Conservation (phyloP, 1,139 yeast species). For the Kodamaea sp. region DNA sequence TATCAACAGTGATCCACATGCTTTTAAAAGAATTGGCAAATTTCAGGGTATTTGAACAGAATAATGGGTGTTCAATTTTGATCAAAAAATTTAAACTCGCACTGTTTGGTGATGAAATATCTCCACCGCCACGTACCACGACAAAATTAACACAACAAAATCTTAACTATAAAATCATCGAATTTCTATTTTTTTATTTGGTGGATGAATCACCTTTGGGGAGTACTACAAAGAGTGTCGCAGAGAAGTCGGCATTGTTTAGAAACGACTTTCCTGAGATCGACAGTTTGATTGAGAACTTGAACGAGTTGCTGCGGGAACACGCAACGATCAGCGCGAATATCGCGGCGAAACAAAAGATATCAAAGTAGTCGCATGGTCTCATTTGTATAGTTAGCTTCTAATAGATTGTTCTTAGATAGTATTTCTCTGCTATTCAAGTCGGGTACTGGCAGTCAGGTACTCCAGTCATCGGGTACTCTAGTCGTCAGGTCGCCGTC, state of each 20-base stretch:
- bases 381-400: too few relatives aligned
- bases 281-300: conserved; percentile 36
- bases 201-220: conserved; percentile 53
- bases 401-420: too few relatives aligned
- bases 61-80: conserved; percentile 54
- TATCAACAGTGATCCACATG: conserved; percentile 59
- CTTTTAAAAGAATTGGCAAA: conserved; percentile 55
- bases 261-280: conserved; percentile 44
- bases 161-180: conserved; percentile 59
- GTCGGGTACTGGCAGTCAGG: too few relatives aligned
- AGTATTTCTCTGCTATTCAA: too few relatives aligned
- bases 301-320: conserved; percentile 26
- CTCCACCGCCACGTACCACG: conserved; percentile 6
- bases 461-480: too few relatives aligned
- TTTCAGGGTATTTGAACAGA: conserved; percentile 56
- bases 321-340: too few relatives aligned
- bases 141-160: conserved; percentile 28
- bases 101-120: conserved; percentile 10
- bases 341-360: too few relatives aligned
- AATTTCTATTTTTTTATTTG: conserved; percentile 67
- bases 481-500: too few relatives aligned
- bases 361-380: too few relatives aligned
- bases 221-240: conserved; percentile 30
- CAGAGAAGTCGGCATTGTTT: conserved; percentile 55
- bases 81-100: conserved; percentile 37